Evolutionary conservation across 2,329 filamentous ascomycete genomes (phyloP).

Genomic region (Xylariales sp.): DNA sequence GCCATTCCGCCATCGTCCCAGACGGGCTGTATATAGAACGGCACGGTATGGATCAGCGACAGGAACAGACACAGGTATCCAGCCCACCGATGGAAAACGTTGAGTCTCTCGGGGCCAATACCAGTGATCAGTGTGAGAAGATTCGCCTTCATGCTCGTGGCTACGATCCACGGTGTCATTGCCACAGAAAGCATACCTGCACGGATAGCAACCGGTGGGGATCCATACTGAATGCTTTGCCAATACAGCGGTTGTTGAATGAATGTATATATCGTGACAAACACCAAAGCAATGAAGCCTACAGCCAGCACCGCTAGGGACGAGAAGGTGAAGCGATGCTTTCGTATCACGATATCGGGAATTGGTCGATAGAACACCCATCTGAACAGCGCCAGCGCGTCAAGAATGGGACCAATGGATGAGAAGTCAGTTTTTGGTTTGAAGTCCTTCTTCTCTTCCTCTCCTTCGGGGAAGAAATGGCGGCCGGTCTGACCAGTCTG

Average conservation of each 20-base stretch:
- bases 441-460: constrained; percentile 51
- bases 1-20: constrained; percentile 73
- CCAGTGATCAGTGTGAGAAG: constrained; percentile 79
- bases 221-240: constrained; percentile 79
- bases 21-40: constrained; percentile 85
- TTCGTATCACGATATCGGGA: constrained; percentile 65
- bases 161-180: constrained; percentile 88
- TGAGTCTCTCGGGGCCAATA: constrained; percentile 86
- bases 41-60: constrained; percentile 77
- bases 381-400: constrained; percentile 74
- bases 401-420: constrained; percentile 70
- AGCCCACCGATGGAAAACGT: constrained; percentile 89
- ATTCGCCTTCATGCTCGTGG: constrained; percentile 87
- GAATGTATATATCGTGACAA: constrained; percentile 79
- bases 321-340: constrained; percentile 72
- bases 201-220: constrained; percentile 81
- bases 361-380: constrained; percentile 88
- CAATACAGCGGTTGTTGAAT: constrained; percentile 86
- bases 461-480: constrained; percentile 71
- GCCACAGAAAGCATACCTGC: constrained; percentile 90
- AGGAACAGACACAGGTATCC: constrained; percentile 83
- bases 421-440: constrained; percentile 69
- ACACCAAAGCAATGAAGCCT: constrained; percentile 62
- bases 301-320: constrained; percentile 69
- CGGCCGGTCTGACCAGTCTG: constrained; percentile 51